A percentile compares a stretch with the other conserved stretches of the same genome.
Evolutionary conservation across 768 basidiomycete species (phyloP).

Genomic region (Lactarius sanguifluus): DNA sequence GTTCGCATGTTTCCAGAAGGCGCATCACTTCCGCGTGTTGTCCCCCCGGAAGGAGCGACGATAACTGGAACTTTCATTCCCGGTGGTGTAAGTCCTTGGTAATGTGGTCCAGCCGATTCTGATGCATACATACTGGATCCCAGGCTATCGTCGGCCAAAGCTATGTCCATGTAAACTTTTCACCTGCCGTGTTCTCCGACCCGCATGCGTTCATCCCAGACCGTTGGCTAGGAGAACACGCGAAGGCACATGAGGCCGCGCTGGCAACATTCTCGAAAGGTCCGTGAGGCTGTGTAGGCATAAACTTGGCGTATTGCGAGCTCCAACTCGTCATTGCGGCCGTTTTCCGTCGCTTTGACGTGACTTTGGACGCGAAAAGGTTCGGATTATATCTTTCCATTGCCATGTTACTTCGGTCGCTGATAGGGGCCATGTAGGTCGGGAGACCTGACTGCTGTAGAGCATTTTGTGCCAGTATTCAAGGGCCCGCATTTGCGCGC

Average conservation of each 20-base stretch:
- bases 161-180: neutral
- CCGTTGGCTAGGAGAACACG: too few relatives aligned
- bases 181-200: neutral
- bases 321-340: neutral
- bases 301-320: slow-evolving; percentile 3
- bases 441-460: neutral
- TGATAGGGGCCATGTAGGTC: neutral
- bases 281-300: neutral
- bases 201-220: neutral
- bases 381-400: neutral
- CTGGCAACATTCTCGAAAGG: neutral
- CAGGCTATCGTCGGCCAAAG: neutral
- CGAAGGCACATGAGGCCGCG: too few relatives aligned
- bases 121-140: neutral
- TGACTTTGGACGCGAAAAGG: neutral
- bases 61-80: slow-evolving; percentile 11
- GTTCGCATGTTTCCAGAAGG: neutral
- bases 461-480: neutral
- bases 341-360: slow-evolving; percentile 2
- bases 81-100: neutral
- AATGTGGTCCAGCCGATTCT: neutral
- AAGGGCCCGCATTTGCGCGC: too few relatives aligned
- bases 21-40: slow-evolving; percentile 19
- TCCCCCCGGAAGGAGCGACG: slow-evolving; percentile 4
- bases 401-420: too few relatives aligned